Evolutionary conservation across 78 protist species (phyloP).

Genomic region (Thecamonas trahens): DNA sequence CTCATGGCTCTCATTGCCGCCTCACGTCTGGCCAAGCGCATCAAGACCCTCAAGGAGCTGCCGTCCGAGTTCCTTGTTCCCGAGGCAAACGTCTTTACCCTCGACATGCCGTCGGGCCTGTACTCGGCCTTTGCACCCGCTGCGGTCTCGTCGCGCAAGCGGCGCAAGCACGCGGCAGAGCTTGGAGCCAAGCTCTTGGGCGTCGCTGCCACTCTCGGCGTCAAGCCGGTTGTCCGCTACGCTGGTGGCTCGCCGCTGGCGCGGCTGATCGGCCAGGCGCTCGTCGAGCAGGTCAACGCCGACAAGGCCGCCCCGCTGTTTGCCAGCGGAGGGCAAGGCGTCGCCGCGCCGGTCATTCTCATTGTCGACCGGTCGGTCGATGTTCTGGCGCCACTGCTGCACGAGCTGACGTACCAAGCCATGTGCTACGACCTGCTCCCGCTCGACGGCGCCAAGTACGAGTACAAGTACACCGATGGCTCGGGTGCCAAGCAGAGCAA

Average conservation of each 20-base stretch:
- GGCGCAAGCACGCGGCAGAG: too few species aligned
- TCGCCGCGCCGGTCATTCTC: conserved; percentile 18
- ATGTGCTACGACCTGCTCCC: conserved; percentile 67
- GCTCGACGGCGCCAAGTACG: conserved; percentile 42
- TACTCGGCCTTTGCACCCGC: conserved; percentile 26
- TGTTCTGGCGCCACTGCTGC: conserved; percentile 69
- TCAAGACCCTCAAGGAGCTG: conserved; percentile 58
- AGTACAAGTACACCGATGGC: conserved; percentile 17
- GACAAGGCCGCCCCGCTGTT: not conserved
- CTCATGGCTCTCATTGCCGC: not conserved
- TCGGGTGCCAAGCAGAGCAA: conserved; percentile 11
- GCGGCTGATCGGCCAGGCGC: conserved; percentile 21
- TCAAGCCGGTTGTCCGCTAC: conserved; percentile 33
- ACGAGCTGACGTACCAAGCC: conserved; percentile 81
- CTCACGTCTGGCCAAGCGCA: not conserved
- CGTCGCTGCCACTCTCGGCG: conserved; percentile 18
- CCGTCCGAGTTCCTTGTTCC: conserved; percentile 43
- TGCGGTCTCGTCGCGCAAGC: too few species aligned
- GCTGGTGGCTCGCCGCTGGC: conserved; percentile 12
- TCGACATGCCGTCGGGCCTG: conserved; percentile 10
- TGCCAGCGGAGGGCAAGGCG: not conserved
- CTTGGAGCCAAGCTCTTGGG: conserved; percentile 41
- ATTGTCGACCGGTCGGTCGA: conserved; percentile 65
- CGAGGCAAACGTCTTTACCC: not conserved
- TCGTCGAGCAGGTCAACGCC: not conserved